Percentiles rank a stretch among this genome's conserved stretches.
Conservation (phyloP, 106 monocot species). For the Vanilla planifolia region DNA sequence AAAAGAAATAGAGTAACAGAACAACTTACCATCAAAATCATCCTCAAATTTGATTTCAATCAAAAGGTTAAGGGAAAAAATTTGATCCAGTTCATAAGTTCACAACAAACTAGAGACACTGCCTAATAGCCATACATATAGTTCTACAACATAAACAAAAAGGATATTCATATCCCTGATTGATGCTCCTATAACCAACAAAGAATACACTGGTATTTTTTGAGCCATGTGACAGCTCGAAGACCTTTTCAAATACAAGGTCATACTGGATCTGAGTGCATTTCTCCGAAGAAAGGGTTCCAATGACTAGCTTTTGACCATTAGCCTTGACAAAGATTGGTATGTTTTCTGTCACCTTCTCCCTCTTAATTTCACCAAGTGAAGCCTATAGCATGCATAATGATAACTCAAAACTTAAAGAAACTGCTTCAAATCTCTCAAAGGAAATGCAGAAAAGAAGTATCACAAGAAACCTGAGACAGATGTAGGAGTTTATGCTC, state of each 20-base stretch:
- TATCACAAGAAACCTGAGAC: constrained; percentile 31
- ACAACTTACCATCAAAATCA: constrained; percentile 18
- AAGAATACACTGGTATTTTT: constrained; percentile 69
- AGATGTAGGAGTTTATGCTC: constrained; percentile 34
- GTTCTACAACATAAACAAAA: constrained; percentile 8
- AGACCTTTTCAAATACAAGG: constrained; percentile 82
- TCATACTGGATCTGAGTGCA: constrained; percentile 58
- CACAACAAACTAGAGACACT: background rate
- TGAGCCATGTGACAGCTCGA: constrained; percentile 66
- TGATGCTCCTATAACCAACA: constrained; percentile 47
- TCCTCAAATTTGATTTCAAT: constrained; percentile 7
- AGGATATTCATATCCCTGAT: constrained; percentile 43
- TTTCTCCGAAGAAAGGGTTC: constrained; percentile 50
- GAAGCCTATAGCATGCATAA: constrained; percentile 52
- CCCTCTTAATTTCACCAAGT: constrained; percentile 53
- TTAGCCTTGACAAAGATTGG: constrained; percentile 43
- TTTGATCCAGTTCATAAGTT: background rate
- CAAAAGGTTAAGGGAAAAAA: constrained; percentile 24
- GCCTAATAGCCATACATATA: background rate
- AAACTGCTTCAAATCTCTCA: background rate
- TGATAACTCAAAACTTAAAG: background rate
- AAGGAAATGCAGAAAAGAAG: background rate
- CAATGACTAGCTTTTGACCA: constrained; percentile 59
- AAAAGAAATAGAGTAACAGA: background rate
- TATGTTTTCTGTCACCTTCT: constrained; percentile 29